Conservation (phyloP, 495 filamentous ascomycete genomes). For the Durotheca rogersii region DNA sequence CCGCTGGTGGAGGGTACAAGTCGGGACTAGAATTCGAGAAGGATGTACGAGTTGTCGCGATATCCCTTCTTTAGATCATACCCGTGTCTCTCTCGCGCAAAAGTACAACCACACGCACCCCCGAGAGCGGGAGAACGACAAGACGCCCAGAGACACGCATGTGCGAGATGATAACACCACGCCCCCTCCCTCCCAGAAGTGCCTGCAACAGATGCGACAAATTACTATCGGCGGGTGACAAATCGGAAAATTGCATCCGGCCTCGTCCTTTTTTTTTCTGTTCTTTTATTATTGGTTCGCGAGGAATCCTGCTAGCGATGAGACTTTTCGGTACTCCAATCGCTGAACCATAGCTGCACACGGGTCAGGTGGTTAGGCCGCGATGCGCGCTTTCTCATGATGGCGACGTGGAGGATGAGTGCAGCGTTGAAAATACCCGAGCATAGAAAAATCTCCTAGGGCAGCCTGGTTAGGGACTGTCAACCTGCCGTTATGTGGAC, state of each 20-base stretch:
- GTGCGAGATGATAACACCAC: slow-evolving; percentile 24
- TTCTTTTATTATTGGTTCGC: not conserved
- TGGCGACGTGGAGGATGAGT: not conserved
- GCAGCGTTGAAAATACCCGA: no score
- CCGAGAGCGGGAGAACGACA: no score
- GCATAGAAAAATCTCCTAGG: no score
- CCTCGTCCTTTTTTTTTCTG: no score
- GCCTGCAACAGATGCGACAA: not conserved
- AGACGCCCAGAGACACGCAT: not conserved
- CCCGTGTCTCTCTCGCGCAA: slow-evolving; percentile 14
- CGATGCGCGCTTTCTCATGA: not conserved
- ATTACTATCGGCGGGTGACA: not conserved
- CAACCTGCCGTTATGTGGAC: no score
- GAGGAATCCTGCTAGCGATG: not conserved
- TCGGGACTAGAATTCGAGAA: slow-evolving; percentile 15
- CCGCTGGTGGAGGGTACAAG: slow-evolving; percentile 28
- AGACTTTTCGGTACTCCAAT: not conserved
- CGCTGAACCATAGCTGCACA: not conserved
- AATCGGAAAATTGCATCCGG: not conserved
- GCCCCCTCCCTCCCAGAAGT: not conserved
- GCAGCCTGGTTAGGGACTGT: no score
- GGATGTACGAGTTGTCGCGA: slow-evolving; percentile 22
- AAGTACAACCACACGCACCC: slow-evolving; percentile 11
- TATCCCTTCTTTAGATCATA: slow-evolving; percentile 16
- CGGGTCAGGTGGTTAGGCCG: not conserved